A percentile compares a stretch with the other conserved stretches of the same genome.
These are phyloP conservation scores for Eremothecium sinecaudum DNA, from an alignment of 1,139 yeast genomes.

Conservation along the genomic window DNA sequence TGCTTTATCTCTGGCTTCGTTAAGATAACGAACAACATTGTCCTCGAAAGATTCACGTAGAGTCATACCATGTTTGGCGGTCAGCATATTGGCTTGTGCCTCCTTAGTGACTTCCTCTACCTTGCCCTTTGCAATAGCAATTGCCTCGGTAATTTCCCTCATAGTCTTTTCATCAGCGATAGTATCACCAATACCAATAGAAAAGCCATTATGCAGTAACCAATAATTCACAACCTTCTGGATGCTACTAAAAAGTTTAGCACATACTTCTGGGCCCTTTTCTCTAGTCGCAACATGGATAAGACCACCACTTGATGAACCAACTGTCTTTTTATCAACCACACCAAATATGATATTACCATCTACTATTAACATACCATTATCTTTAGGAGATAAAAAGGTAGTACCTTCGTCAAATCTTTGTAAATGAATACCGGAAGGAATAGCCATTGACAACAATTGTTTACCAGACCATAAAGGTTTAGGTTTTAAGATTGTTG, in stretches of 20 bases:
- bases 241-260: constrained; percentile 81
- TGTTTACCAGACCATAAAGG: constrained; percentile 98
- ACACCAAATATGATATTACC: constrained; percentile 96
- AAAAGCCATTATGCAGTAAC: constrained; percentile 93
- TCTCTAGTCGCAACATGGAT: constrained; percentile 96
- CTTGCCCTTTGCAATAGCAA: constrained; percentile 82
- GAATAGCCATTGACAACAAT: constrained; percentile 83
- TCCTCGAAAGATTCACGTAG: constrained; percentile 97
- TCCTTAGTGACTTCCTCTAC: constrained; percentile 88
- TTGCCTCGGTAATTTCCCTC: constrained; percentile 86
- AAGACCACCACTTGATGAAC: constrained; percentile 96
- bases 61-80: constrained; percentile 99
- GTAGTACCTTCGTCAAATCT: constrained; percentile 87
- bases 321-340: constrained; percentile 95
- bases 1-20: constrained; percentile 98
- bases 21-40: constrained; percentile 87
- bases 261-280: constrained; percentile 87
- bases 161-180: constrained; percentile 96
- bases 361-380: constrained; percentile 84
- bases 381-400: constrained; percentile 74
- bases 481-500: constrained; percentile 88
- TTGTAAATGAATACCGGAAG: constrained; percentile 89
- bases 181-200: constrained; percentile 99
- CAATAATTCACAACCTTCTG: constrained; percentile 95
- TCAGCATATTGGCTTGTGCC: constrained; percentile 80